Evolutionary conservation across 768 basidiomycete species (phyloP), one percentile per base, ranked within the genome.

Genomic region (Suillus tomentosus): DNA sequence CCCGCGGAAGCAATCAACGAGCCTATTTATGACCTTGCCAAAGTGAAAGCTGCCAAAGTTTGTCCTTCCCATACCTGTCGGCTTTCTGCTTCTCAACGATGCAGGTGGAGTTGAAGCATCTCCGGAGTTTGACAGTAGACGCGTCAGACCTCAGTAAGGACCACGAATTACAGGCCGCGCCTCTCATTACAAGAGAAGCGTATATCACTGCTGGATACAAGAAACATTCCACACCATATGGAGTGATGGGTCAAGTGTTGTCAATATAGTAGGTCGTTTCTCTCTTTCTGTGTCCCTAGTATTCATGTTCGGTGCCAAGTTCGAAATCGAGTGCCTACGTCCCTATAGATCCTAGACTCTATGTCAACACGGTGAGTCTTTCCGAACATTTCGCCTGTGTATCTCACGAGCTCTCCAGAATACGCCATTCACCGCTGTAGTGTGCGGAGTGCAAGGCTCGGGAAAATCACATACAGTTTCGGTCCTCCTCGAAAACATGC

Each of bases 391-490:
- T 24, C 1, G n/a, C n/a, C n/a, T 22, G 11, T 37, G 22, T 59
- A 58, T 37, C 24, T 63, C 56, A 22, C 14, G 27, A 17, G 22
- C 3, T 39, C n/a, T 14, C 62, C 63, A 87, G 87, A 88, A 87
- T 70, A 79, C 87, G 0, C 88, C 88, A 0, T 85, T 87, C 66
- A 88, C 87, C 2, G 84, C 87, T 0, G 69, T 89, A n/a, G 81
- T 89, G 3, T 89, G 88, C 61, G 87, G 88, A 0, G 87, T 87
- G 0, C 87, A 88, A 79, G 61, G 87, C 0, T 85, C 87, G 0
- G 88, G 88, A 4, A 89, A 89, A 70, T 87, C 85, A 0, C 88
- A 88, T 63, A 87, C 85, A 0, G 82, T 87, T 5, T 83, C 86
- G 0, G 81, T 85, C 0, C 80, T 89, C 13, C 72, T 89, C 0